Evolutionary conservation across 352 stramenopile species (phyloP).

Genomic region (Globisporangium okanoganense): DNA sequence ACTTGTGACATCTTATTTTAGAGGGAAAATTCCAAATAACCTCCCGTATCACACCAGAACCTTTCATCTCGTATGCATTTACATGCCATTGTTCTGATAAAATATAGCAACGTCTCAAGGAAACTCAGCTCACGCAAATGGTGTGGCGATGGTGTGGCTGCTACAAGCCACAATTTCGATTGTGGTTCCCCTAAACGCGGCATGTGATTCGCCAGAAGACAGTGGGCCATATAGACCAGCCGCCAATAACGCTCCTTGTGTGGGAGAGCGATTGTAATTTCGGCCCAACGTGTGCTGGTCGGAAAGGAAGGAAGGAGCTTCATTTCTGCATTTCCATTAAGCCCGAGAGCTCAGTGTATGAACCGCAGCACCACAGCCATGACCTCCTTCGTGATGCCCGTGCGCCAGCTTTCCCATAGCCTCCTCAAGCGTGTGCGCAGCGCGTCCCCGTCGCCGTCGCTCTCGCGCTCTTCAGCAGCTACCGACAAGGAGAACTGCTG

Average conservation of each 20-base stretch:
- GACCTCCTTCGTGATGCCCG: conserved; percentile 48
- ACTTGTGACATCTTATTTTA: too few relatives aligned
- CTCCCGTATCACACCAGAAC: too few relatives aligned
- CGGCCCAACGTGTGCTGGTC: too few relatives aligned
- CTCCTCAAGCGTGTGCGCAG: conserved; percentile 40
- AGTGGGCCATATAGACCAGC: background rate
- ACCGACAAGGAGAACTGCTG: conserved; percentile 22
- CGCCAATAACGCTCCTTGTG: background rate
- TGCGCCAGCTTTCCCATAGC: conserved; percentile 30
- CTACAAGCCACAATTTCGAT: background rate
- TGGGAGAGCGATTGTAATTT: background rate
- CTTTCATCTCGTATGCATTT: too few relatives aligned
- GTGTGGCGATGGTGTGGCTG: too few relatives aligned
- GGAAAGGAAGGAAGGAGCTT: too few relatives aligned
- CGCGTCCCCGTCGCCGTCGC: conserved; percentile 20
- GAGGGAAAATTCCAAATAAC: too few relatives aligned
- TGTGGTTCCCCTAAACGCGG: background rate
- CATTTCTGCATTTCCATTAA: background rate
- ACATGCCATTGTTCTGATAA: too few relatives aligned
- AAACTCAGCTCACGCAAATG: too few relatives aligned
- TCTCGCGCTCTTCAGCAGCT: conserved; percentile 1
- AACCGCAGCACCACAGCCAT: conserved; percentile 13
- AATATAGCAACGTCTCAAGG: too few relatives aligned
- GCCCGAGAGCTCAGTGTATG: background rate
- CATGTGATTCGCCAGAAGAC: background rate